Evolutionary conservation across 2,329 filamentous ascomycete species (phyloP).

Genomic region (Ascochyta rabiei): DNA sequence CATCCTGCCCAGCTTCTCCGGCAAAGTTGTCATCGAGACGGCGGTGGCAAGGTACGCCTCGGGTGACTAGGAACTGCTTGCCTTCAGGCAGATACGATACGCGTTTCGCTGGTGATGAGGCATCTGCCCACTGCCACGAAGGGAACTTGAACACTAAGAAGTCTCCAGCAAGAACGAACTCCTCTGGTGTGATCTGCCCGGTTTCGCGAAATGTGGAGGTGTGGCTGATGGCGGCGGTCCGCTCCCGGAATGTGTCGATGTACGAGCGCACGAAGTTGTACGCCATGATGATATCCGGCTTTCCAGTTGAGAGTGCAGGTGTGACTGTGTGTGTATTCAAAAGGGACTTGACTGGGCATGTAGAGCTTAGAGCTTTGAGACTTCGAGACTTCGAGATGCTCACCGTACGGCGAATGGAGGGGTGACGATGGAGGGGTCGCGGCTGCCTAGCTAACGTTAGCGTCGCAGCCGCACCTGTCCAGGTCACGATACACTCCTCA

Average conservation of each 20-base stretch:
- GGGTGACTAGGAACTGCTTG: slow-evolving; percentile 95
- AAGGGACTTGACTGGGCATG: background rate
- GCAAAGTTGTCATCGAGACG: slow-evolving; percentile 93
- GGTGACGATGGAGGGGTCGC: slow-evolving; percentile 8
- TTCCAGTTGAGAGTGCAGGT: background rate
- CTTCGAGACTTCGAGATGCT: background rate
- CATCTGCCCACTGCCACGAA: slow-evolving; percentile 95
- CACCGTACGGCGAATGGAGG: slow-evolving; percentile 5
- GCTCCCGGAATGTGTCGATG: slow-evolving; percentile 89
- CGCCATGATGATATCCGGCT: slow-evolving; percentile 66
- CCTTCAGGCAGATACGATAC: slow-evolving; percentile 80
- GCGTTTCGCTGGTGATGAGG: slow-evolving; percentile 78
- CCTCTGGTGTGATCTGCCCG: slow-evolving; percentile 94
- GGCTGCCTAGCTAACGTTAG: slow-evolving; percentile 8
- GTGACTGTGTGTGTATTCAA: background rate
- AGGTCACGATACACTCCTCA: slow-evolving; percentile 1
- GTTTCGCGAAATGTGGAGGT: slow-evolving; percentile 93
- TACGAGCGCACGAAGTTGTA: slow-evolving; percentile 80
- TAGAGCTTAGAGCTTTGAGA: background rate
- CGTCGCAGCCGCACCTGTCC: slow-evolving; percentile 3
- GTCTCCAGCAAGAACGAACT: slow-evolving; percentile 94
- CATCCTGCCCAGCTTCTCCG: slow-evolving; percentile 83
- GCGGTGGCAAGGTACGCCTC: slow-evolving; percentile 91
- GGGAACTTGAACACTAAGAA: slow-evolving; percentile 99
- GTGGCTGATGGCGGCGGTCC: slow-evolving; percentile 85